Evolutionary conservation across 2,329 filamentous ascomycete genomes (phyloP).

Genomic region (Colletotrichum lentis): DNA sequence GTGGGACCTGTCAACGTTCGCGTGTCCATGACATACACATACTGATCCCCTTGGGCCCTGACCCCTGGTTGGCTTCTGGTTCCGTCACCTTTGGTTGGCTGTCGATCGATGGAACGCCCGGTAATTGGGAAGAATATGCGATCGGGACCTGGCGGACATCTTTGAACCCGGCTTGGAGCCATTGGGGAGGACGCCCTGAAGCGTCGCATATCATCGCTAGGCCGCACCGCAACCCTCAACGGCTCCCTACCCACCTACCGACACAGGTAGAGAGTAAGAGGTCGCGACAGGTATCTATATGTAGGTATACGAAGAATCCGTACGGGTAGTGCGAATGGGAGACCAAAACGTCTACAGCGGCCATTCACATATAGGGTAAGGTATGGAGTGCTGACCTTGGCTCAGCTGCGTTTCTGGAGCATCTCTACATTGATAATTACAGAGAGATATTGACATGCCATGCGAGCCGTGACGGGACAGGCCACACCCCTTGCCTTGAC

Average conservation of each 20-base stretch:
- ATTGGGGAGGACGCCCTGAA: neutral
- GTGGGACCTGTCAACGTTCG: conserved; percentile 19
- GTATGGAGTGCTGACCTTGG: neutral
- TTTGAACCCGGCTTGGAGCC: conserved; percentile 6
- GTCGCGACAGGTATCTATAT: neutral
- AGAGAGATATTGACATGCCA: conserved; percentile 21
- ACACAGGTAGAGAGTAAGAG: neutral
- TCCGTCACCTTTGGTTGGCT: conserved; percentile 4
- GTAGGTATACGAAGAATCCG: too few species aligned
- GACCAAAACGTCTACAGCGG: neutral
- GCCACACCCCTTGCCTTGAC: conserved; percentile 4
- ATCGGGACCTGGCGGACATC: conserved; percentile 7
- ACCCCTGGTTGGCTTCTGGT: neutral
- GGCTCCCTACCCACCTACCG: conserved; percentile 2
- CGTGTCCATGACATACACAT: conserved; percentile 4
- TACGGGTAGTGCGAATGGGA: neutral
- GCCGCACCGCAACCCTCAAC: conserved; percentile 7
- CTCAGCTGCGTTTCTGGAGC: neutral
- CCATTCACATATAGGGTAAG: neutral
- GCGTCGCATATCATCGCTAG: conserved; percentile 16
- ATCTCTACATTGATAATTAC: neutral
- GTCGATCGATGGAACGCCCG: conserved; percentile 24
- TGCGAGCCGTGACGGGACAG: conserved; percentile 11
- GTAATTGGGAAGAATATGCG: conserved; percentile 24
- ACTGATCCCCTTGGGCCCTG: conserved; percentile 2